Percentiles rank a stretch among this genome's conserved stretches.
Conservation (phyloP, 176 grass and related monocot genomes). For the Poa annua region DNA sequence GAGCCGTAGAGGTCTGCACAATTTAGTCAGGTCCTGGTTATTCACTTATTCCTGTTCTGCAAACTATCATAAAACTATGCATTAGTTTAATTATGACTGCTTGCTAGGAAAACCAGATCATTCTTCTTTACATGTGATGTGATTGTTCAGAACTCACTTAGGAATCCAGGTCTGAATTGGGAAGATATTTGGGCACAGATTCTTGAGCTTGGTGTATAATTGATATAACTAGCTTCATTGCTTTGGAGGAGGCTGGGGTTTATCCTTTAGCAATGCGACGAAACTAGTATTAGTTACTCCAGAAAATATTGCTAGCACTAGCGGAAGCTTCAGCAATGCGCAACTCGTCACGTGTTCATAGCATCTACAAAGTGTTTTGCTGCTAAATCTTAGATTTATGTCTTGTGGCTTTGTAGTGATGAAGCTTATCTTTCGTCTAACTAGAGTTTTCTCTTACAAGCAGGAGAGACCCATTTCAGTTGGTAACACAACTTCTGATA, state of each 20-base stretch:
- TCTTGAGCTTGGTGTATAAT: conserved; percentile 5
- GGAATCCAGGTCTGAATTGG: conserved; percentile 4
- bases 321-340: neutral
- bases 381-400: conserved; percentile 1
- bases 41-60: neutral
- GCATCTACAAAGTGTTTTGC: neutral
- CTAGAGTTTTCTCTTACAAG: conserved; percentile 32
- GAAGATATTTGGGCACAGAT: conserved; percentile 13
- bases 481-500: conserved; percentile 33
- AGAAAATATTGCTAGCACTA: neutral
- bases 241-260: neutral
- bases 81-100: neutral
- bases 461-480: conserved; percentile 59
- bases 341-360: neutral
- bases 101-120: neutral
- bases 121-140: neutral
- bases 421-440: conserved; percentile 31
- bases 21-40: neutral
- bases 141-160: neutral
- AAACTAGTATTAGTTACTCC: neutral
- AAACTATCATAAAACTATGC: neutral
- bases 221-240: conserved; percentile 1
- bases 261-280: neutral
- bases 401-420: conserved; percentile 7
- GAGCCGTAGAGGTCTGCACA: neutral